Base-by-base conservation (phyloP, 1,284 basidiomycete species). In the Cutaneotrichosporon sp. region DNA sequence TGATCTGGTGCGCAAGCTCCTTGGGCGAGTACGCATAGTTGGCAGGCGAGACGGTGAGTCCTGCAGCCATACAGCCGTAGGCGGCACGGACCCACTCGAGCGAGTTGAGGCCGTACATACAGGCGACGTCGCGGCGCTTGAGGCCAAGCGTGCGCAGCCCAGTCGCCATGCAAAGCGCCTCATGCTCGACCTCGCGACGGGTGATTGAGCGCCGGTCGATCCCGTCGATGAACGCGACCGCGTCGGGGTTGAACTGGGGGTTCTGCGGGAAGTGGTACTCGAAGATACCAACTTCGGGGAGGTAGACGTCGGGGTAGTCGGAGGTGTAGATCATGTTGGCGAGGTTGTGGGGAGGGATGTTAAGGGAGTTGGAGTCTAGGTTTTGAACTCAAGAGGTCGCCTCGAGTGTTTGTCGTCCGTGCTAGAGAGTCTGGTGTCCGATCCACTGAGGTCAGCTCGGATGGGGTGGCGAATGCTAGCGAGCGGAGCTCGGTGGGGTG, bases 41-140 rank as follows among this genome's bases (percentile, higher is more conserved):
- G 9, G 74, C 76, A 2, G 76, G 75, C 2, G 76, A 76, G 13
- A 75, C 71, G 4, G 74, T 65, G n/a, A 73, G 53, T 0, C 73
- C 74, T 2, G 71, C 69, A 0, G 76, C 75, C 59, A 79, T 70
- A 83, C 82, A 71, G 1, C 86, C 89, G 52, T 86, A 84, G 4
- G 88, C 72, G 16, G 85, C 83, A 53, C 88, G 80, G 0, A 88
- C 86, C 84, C 86, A 90, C 31, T 82, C 80, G 36, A 90, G 70
- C 16, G 82, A 85, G 75, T 91, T 90, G 7, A 81, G 69, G 9
- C 76, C 72, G 60, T 77, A 80, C 49, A 81, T 69, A 53, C 73
- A 73, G 3, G 70, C 73, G 0, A 76, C 72, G 47, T 80, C 75
- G 26, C 73, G 74, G 26, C 66, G 61, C 52, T 69, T 63, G 10